A percentile compares a stretch with the other conserved stretches of the same genome.
Conservation (phyloP, 306 rosid species). For the Malus domestica region ASM211411v1 NC_041792.1:6205501-6206000, state of each 20-base stretch:
- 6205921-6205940: slow-evolving; percentile 56
- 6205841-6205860: background rate
- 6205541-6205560: too few species aligned
- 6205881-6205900: background rate
- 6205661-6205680: background rate
- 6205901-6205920: slow-evolving; percentile 48
- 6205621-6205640: too few species aligned
- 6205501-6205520: too few species aligned
- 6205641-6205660: too few species aligned
- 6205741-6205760: background rate
- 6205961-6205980: slow-evolving; percentile 46
- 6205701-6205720: background rate
- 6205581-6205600: too few species aligned
- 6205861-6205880: background rate
- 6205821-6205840: background rate
- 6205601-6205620: too few species aligned
- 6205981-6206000: slow-evolving; percentile 34
- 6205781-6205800: background rate
- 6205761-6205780: background rate
- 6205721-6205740: background rate
- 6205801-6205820: background rate
- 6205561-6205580: too few species aligned
- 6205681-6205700: background rate
- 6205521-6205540: too few species aligned
- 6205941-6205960: slow-evolving; percentile 63